Base-by-base conservation (phyloP, 2,329 filamentous ascomycete species). In the Podosphaera xanthii region DNA sequence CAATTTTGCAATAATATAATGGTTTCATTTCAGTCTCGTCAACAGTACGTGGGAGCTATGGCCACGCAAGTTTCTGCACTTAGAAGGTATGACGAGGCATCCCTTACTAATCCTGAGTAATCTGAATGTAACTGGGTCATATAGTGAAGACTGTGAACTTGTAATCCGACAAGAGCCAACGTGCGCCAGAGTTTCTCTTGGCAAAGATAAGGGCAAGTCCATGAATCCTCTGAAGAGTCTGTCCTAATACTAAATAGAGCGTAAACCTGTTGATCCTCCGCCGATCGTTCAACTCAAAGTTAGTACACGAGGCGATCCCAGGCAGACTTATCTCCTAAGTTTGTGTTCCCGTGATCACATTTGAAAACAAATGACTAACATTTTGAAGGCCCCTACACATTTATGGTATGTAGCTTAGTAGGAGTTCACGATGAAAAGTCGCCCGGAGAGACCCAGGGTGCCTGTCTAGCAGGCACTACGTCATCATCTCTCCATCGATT, bases 221-320 rank as follows among this genome's bases (percentile, higher is more conserved):
- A 30, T 12, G 42, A 22, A 44, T 33, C 10, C 6, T 40, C 34
- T 4, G 31, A 48, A 5, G 3, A 36, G n/a, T 33, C 22, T 40
- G 12, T 31, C n/a, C 44, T 50, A 50, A 50, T 30, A n/a, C 38
- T 12, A 30, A 34, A 34, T 57, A 86, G 85, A 87, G 67, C 83
- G 88, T 64, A 94, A 94, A 70, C 87, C 88, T 6, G 81, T 95
- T 66, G 88, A 95, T 69, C 88, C 90, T 58, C 88, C 88, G 10
- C 88, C 88, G 49, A 86, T 94, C 65, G 75, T 94, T 53, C 82
- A 91, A 71, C 76, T 94, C 54, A 70, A 78, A 59, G 72, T 77
- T 59, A 72, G 71, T 59, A 66, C 69, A 40, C 70, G 71, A 56
- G 71, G 71, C 57, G 76, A 80, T 61, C 73, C 74, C 1, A 68